These are phyloP conservation scores for Tolypocladium tundrense DNA, from an alignment of 2,329 filamentous ascomycete genomes.

Conservation along the genomic window DNA sequence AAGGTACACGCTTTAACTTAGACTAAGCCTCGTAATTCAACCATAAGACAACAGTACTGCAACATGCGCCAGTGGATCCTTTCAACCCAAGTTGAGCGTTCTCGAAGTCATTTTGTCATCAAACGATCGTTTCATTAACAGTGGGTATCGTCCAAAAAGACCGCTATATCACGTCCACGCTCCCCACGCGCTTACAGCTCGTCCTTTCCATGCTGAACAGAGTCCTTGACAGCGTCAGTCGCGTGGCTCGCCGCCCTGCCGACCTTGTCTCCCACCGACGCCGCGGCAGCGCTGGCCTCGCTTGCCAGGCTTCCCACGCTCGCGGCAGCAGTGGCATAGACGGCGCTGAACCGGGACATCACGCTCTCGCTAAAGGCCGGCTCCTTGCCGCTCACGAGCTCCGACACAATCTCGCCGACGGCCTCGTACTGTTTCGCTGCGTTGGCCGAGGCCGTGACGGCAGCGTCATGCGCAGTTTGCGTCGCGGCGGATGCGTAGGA, in stretches of 20 bases:
- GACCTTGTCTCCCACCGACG: constrained; percentile 23
- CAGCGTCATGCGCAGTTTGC: constrained; percentile 24
- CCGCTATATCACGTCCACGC: not conserved
- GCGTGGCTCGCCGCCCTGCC: constrained; percentile 28
- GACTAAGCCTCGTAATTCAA: too few relatives aligned
- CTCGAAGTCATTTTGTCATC: not conserved
- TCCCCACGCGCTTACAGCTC: constrained; percentile 24
- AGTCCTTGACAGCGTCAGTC: constrained; percentile 31
- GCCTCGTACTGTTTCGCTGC: constrained; percentile 56
- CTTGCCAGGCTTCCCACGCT: constrained; percentile 35
- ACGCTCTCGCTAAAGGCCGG: constrained; percentile 75
- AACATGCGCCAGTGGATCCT: not conserved
- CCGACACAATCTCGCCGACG: constrained; percentile 63
- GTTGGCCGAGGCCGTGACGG: constrained; percentile 46
- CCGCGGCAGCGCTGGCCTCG: constrained; percentile 21
- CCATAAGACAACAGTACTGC: not conserved
- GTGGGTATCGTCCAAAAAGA: constrained; percentile 2
- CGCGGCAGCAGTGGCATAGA: constrained; percentile 58
- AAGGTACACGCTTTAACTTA: too few relatives aligned
- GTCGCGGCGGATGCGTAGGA: constrained; percentile 53
- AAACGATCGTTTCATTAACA: not conserved
- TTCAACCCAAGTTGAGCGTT: not conserved
- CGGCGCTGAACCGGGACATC: constrained; percentile 58
- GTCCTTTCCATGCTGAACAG: constrained; percentile 24
- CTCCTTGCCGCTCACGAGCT: constrained; percentile 68